Evolutionary conservation across 805 yeast species (phyloP), one percentile per base, ranked within the genome.

Genomic region (Starmerella riodocensis): DNA sequence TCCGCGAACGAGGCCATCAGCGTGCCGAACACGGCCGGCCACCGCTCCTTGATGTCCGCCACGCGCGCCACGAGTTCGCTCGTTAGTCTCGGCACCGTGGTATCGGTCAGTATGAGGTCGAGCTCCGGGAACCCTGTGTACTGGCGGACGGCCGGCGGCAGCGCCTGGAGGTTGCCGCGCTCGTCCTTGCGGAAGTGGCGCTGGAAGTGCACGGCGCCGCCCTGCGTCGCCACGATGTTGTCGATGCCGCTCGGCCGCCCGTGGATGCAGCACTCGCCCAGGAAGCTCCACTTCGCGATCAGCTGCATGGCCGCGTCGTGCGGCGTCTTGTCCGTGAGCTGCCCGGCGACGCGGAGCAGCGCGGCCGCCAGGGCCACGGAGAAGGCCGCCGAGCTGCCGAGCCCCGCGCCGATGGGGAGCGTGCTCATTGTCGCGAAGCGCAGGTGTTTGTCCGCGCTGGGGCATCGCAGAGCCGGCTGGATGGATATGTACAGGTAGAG

Each of bases 221-320:
- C 98, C 50, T 76, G 77, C 0, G 95, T 80, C 2, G 97, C 93
- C 35, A 88, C 96, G 0, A 95, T 85, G 55, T 91, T 91, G 58
- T 91, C 98, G 38, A 91, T 84, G 11, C 98, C 98, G 16, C 93
- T 78, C 7, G 98, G 98, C 51, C 81, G 85, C 1, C 97, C 97
- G 56, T 88, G 97, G 50, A 86, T 81, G 56, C 96, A 84, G 56
- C 78, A 79, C 58, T 91, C 98, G 28, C 96, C 97, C 64, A 88
- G 67, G 48, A 79, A 79, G 1, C 97, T 76, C 94, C 94, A 86
- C 6, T 66, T 61, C 48, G 88, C 88, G 44, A 91, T 75, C 46
- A 76, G 70, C 4, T 50, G 46, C 34, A 48, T 42, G 11, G 59
- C 54, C 1, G 51, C 43, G 3, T 50, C 55, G 18, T 62, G 41